Conservation (phyloP, 208 protist genomes). For the Leishmania lainsoni region DNA sequence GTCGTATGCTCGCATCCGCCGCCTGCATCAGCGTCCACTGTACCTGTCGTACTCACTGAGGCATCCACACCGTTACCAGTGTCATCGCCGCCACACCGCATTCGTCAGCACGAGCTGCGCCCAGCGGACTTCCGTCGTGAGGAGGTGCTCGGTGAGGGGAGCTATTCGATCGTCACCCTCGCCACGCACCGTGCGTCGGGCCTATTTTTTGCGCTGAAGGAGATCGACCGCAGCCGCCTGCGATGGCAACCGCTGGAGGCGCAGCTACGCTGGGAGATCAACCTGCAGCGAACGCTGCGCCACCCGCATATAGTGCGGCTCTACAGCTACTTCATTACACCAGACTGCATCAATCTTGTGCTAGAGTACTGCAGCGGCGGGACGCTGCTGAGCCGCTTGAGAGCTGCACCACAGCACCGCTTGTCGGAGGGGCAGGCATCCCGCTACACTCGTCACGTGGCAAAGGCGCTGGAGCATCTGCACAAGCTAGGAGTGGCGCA, state of each 20-base stretch:
- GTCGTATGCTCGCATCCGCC: not conserved
- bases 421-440: conserved; percentile 51
- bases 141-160: conserved; percentile 66
- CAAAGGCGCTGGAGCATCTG: conserved; percentile 68
- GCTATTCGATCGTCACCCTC: conserved; percentile 74
- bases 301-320: conserved; percentile 85
- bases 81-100: conserved; percentile 7
- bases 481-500: conserved; percentile 81
- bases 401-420: conserved; percentile 25
- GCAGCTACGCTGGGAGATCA: conserved; percentile 83
- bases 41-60: too few species aligned
- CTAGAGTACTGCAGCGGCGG: conserved; percentile 75
- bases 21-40: not conserved
- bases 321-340: conserved; percentile 78
- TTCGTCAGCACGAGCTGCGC: conserved; percentile 62
- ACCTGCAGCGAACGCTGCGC: conserved; percentile 79
- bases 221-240: conserved; percentile 51
- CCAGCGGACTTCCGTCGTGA: conserved; percentile 64
- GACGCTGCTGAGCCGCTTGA: conserved; percentile 56
- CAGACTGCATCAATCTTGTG: conserved; percentile 55
- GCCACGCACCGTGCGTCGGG: conserved; percentile 66
- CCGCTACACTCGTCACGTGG: conserved; percentile 71
- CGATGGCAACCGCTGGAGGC: conserved; percentile 33
- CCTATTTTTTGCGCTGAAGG: conserved; percentile 73
- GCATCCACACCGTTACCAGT: not conserved